phyloP scores from a whole-genome alignment of 495 filamentous ascomycete species.

The Tuber calosporum region DNA sequence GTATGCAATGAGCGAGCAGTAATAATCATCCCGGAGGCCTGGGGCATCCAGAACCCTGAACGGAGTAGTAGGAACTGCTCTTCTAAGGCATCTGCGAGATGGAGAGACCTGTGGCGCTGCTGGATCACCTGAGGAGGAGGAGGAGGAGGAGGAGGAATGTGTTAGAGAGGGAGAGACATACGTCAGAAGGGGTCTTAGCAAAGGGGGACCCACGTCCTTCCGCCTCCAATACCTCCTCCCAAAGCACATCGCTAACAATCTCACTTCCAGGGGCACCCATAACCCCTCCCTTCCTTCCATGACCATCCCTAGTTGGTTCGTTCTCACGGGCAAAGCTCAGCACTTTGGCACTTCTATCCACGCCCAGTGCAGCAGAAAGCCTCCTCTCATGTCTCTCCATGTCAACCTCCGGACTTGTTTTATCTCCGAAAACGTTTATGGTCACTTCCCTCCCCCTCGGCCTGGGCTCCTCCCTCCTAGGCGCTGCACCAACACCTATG shows the following conservation, averaged over 20 bases:
- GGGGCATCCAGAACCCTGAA: constrained; percentile 74
- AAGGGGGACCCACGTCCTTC: constrained; percentile 29
- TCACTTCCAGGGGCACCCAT: constrained; percentile 28
- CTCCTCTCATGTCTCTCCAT: constrained; percentile 64
- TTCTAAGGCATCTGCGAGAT: constrained; percentile 25
- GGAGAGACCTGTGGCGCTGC: constrained; percentile 32
- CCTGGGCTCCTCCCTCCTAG: constrained; percentile 32
- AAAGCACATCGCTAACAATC: constrained; percentile 39
- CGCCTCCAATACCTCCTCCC: constrained; percentile 34
- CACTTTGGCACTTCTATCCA: constrained; percentile 61
- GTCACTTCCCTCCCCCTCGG: constrained; percentile 37
- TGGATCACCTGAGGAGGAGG: constrained; percentile 25
- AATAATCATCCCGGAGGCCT: constrained; percentile 83
- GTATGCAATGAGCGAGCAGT: constrained; percentile 87
- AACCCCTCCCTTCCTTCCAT: constrained; percentile 42
- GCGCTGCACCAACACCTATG: constrained; percentile 32
- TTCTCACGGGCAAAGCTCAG: constrained; percentile 45
- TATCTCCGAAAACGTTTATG: constrained; percentile 39
- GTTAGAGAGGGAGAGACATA: constrained; percentile 10
- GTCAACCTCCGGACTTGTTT: constrained; percentile 48
- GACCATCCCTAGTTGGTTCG: constrained; percentile 22
- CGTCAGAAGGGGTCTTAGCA: neutral
- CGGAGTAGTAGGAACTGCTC: constrained; percentile 12
- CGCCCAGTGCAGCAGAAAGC: constrained; percentile 72
- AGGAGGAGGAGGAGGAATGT: no score